Conservation (phyloP, 1,284 basidiomycete species). For the Termitomyces sp. region DNA sequence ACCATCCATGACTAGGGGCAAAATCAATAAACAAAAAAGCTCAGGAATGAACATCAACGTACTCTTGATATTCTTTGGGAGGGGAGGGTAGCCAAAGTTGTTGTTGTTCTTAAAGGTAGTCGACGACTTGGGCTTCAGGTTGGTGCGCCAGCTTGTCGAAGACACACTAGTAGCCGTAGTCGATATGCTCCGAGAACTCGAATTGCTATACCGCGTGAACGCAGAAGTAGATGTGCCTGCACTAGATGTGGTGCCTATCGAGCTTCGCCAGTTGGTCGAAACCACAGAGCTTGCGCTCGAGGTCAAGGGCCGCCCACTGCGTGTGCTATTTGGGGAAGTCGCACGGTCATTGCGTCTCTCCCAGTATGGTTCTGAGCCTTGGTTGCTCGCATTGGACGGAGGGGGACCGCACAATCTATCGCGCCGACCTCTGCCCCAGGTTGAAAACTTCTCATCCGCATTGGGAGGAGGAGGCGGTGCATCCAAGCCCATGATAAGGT, state of each 20-base stretch:
- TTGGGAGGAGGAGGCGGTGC: conserved; percentile 29
- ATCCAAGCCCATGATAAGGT: conserved; percentile 62
- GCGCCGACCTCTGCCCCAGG: conserved; percentile 38
- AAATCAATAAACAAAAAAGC: conserved; percentile 7
- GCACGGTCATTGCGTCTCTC: conserved; percentile 35
- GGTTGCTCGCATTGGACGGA: conserved; percentile 21
- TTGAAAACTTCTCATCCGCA: conserved; percentile 27
- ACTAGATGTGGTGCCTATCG: conserved; percentile 61
- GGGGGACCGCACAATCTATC: conserved; percentile 22
- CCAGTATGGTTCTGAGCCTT: conserved; percentile 23
- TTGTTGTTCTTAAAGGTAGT: conserved; percentile 19
- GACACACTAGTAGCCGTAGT: conserved; percentile 76
- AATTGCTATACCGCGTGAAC: conserved; percentile 77
- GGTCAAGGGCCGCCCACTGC: conserved; percentile 44
- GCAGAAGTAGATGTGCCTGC: conserved; percentile 62
- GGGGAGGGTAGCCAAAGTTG: conserved; percentile 27
- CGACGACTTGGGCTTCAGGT: conserved; percentile 28
- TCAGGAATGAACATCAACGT: conserved; percentile 30
- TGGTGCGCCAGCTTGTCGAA: conserved; percentile 61
- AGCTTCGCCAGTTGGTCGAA: conserved; percentile 71
- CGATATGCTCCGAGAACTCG: conserved; percentile 63
- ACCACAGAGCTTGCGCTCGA: conserved; percentile 56
- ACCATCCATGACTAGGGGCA: conserved; percentile 58
- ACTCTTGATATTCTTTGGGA: conserved; percentile 79
- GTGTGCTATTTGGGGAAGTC: conserved; percentile 50